Base-by-base conservation (phyloP, 2,329 filamentous ascomycete species). In the Colletotrichum sansevieriae region DNA sequence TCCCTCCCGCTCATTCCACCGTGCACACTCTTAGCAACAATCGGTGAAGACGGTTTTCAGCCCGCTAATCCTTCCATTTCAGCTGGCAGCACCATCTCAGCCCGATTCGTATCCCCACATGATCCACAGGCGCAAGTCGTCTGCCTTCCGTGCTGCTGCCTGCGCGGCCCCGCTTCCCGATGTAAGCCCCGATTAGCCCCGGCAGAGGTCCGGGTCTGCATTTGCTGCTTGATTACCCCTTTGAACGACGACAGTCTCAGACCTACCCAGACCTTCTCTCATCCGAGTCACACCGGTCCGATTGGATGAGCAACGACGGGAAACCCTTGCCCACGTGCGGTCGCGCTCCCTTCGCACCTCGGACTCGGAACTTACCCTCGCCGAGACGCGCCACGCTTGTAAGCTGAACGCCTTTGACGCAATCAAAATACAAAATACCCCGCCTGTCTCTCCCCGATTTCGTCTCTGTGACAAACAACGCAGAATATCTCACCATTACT, bases 281-380 rank as follows among this genome's bases (percentile, higher is more conserved):
- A 8, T 29, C 33, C 51, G 44, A 60, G 44, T 60, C 57, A 60
- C 57, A 20, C 57, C 57, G 57, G 18, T 2, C 44, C 37, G n/a
- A 1, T 11, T 58, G n/a, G 29, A 29, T 9, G 29, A 29, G 29
- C 8, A 1, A 29, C 29, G 6, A 9, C 8, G 29, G 29, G 29
- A 29, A 29, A 8, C 29, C 29, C 29, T 29, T 29, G 6, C 29
- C 39, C 61, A 69, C 62, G 62, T 69, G 62, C 18, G 7, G 1
- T 29, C 55, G 66, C 55, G 55, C 33, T 41, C 41, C 41, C 37
- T 56, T 69, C 62, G 66, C 66, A 55, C 22, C 41, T 13, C 29
- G 39, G 22, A 55, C 55, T 18, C 46, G 55, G 62, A 29, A 56
- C 35, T 51, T 44, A 12, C 49, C 55, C 12, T 39, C 29, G 8